Evolutionary conservation across 176 grass and related monocot species (phyloP), one percentile per base, ranked within the genome.

Genomic region (Ampelocalamus luodianensis): DNA sequence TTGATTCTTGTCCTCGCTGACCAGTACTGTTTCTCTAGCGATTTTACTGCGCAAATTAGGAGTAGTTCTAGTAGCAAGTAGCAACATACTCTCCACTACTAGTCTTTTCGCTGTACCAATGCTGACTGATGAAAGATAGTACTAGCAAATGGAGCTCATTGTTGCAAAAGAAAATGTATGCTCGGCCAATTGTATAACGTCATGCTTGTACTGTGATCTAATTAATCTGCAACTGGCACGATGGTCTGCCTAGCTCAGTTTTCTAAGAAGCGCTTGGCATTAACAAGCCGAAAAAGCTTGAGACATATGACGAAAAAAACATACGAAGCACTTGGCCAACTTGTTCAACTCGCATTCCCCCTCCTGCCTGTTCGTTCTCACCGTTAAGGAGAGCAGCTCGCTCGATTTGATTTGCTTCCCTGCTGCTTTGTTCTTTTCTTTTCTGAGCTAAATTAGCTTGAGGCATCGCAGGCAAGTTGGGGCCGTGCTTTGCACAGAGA

Each of bases 381-480:
- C 22, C 50, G 87, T 75, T 69, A 80, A 76, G 77, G 73, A 69
- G 29, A 13, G 70, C 62, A 22, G 65, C 75, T 20, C 42, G 6
- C 24, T 5, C 16, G 48, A 68, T 88, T 67, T 62, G 55, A 72
- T 78, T 54, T 62, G 60, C 24, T 50, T 22, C 23, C 43, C 4
- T 50, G 6, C 43, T 0, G 18, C 29, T 32, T 55, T 42, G 20
- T 64, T 51, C 0, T 11, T 12, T 66, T 10, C 17, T 4, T 38
- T 34, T 1, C 10, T 6, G 5, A 10, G 61, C 51, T 51, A 67
- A 14, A 67, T 66, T 22, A 79, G 36, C 14, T 58, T 59, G 80
- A 65, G 56, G 23, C 66, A 67, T 78, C 58, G 76, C 83, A 9
- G 4, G 79, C 86, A 83, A 71, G 77, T 89, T 85, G 87, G 2